These are phyloP conservation scores for Eutrema heterophyllum DNA, from an alignment of 345 rosid species.

Conservation along the genomic window DNA sequence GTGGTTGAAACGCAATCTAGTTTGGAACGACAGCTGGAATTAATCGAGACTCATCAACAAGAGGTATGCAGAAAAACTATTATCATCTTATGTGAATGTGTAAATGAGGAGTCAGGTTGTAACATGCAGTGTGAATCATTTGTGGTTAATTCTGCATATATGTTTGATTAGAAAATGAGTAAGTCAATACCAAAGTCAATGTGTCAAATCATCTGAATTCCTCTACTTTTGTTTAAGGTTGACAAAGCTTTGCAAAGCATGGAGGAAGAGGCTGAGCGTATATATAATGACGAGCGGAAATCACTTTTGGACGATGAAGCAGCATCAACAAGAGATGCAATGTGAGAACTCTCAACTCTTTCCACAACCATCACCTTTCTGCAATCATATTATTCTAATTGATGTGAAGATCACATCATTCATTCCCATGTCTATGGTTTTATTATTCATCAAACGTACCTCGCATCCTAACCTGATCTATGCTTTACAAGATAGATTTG, in stretches of 20 bases:
- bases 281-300: conserved; percentile 78
- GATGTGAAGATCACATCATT: background rate
- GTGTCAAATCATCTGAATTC: background rate
- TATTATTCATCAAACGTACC: background rate
- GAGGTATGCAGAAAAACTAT: conserved; percentile 51
- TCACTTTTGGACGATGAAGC: conserved; percentile 90
- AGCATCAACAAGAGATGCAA: conserved; percentile 94
- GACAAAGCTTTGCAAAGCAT: conserved; percentile 86
- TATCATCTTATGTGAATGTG: background rate
- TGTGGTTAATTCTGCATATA: background rate
- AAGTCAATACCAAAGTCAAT: background rate
- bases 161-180: background rate
- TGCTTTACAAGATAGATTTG: background rate
- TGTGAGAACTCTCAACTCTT: conserved; percentile 49
- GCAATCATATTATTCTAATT: background rate
- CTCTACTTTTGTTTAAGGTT: conserved; percentile 42
- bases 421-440: background rate
- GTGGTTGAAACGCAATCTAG: conserved; percentile 89
- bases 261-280: conserved; percentile 92
- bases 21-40: conserved; percentile 82
- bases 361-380: background rate
- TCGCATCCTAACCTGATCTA: background rate
- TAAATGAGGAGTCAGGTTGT: background rate
- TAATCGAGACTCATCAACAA: conserved; percentile 94
- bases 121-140: background rate